Evolutionary conservation across 2,329 filamentous ascomycete genomes (phyloP).

Genomic region (Cladosporium sp.): DNA sequence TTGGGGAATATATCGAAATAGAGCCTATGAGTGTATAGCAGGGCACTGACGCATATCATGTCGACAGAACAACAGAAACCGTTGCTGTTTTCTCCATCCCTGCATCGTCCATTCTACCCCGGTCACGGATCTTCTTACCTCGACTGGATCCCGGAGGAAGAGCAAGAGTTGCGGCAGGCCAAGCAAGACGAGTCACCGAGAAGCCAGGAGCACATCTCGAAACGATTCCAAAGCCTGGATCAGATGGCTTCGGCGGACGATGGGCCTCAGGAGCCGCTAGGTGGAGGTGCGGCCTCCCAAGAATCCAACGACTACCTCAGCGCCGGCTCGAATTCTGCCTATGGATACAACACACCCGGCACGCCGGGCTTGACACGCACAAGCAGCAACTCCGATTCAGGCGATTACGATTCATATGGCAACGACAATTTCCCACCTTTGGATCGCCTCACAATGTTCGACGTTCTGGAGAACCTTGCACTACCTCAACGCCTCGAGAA

Average conservation of each 20-base stretch:
- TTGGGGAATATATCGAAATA: neutral
- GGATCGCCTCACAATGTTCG: slow-evolving; percentile 87
- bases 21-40: neutral
- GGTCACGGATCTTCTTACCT: slow-evolving; percentile 34
- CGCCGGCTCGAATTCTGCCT: slow-evolving; percentile 38
- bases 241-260: slow-evolving; percentile 37
- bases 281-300: slow-evolving; percentile 14
- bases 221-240: slow-evolving; percentile 27
- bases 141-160: slow-evolving; percentile 19
- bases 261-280: slow-evolving; percentile 29
- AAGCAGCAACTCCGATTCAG: slow-evolving; percentile 70
- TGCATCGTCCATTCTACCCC: slow-evolving; percentile 31
- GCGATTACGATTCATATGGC: slow-evolving; percentile 77
- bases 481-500: slow-evolving; percentile 88
- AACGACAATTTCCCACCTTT: slow-evolving; percentile 85
- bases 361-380: slow-evolving; percentile 69
- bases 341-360: slow-evolving; percentile 39
- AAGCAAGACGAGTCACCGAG: neutral
- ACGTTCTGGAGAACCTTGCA: slow-evolving; percentile 89
- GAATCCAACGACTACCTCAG: slow-evolving; percentile 41
- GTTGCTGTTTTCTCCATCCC: slow-evolving; percentile 1
- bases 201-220: slow-evolving; percentile 14
- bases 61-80: neutral
- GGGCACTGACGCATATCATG: neutral
- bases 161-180: neutral